Evolutionary conservation across 352 stramenopile genomes (phyloP).

Genomic region (Phytopythium cucurbitacearum): DNA sequence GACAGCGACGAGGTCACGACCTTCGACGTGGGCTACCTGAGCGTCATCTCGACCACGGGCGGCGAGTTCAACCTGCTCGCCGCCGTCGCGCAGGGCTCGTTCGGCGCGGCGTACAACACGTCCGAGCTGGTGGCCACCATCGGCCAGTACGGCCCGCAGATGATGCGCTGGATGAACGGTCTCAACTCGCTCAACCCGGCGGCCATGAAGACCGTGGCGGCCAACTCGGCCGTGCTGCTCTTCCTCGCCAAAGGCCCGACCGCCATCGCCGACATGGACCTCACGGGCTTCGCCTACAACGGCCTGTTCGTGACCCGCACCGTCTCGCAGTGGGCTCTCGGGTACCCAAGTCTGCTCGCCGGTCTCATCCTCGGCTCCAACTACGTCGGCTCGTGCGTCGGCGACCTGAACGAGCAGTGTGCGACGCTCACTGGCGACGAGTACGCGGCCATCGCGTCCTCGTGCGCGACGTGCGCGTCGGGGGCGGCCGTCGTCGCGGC

Average conservation of each 20-base stretch:
- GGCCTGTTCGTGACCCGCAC: constrained; percentile 57
- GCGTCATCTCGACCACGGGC: constrained; percentile 52
- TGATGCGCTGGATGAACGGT: constrained; percentile 74
- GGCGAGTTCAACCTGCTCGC: constrained; percentile 56
- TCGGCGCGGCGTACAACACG: constrained; percentile 17
- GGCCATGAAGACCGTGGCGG: constrained; percentile 56
- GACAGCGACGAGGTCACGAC: constrained; percentile 52
- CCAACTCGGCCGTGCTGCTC: constrained; percentile 29
- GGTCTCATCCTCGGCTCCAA: constrained; percentile 50
- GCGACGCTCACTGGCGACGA: constrained; percentile 26
- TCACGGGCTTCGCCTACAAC: constrained; percentile 72
- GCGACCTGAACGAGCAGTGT: constrained; percentile 38
- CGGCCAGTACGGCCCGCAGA: constrained; percentile 35
- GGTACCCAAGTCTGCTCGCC: constrained; percentile 67
- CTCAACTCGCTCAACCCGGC: constrained; percentile 70
- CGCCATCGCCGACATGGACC: constrained; percentile 35
- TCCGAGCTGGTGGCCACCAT: constrained; percentile 22
- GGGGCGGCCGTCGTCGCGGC: constrained; percentile 31
- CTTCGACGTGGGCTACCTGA: constrained; percentile 67
- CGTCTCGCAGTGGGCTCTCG: constrained; percentile 60
- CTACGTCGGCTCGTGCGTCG: constrained; percentile 46
- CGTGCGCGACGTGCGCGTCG: constrained; percentile 33
- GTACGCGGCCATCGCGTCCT: constrained; percentile 27
- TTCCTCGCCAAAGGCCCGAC: constrained; percentile 27
- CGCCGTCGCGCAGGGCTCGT: constrained; percentile 39